Percentiles rank a stretch among this genome's conserved stretches.
These are phyloP conservation scores for Penicillium longicatenatum DNA, from an alignment of 495 filamentous ascomycete genomes.

Conservation along the genomic window DNA sequence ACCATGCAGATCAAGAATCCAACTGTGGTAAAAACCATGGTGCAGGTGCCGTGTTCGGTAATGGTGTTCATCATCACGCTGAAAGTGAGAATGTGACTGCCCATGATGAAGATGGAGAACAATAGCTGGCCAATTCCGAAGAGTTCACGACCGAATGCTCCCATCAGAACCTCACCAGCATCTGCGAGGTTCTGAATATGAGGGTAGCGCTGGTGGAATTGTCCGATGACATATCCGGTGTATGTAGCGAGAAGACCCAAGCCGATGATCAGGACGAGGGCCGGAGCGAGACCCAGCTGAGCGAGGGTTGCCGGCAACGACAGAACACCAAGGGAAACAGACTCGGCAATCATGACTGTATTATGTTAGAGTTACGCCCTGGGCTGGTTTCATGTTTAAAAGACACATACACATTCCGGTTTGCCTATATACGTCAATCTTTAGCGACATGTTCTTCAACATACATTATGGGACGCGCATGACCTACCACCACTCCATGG, in stretches of 20 bases:
- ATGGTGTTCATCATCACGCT: conserved; percentile 68
- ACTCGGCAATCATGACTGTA: conserved; percentile 62
- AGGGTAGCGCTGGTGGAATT: conserved; percentile 36
- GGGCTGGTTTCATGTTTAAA: neutral
- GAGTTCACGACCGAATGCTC: conserved; percentile 61
- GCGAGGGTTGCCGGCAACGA: conserved; percentile 61
- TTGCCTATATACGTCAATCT: conserved; percentile 20
- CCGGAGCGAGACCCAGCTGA: conserved; percentile 56
- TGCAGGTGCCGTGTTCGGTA: conserved; percentile 65
- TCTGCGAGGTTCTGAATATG: conserved; percentile 74
- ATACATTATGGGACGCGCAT: neutral
- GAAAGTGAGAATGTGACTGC: conserved; percentile 70
- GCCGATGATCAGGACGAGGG: conserved; percentile 56
- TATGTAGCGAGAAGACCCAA: conserved; percentile 65
- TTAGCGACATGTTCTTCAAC: conserved; percentile 7
- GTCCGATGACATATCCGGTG: conserved; percentile 36
- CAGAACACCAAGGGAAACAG: conserved; percentile 63
- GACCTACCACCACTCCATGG: conserved; percentile 46
- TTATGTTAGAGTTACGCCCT: conserved; percentile 2
- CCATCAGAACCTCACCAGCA: conserved; percentile 67
- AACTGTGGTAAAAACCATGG: conserved; percentile 65
- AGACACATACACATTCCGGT: conserved; percentile 33
- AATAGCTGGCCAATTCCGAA: conserved; percentile 62
- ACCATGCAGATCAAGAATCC: conserved; percentile 64
- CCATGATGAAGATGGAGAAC: conserved; percentile 74